These are phyloP conservation scores for Cyphellophora europaea DNA, from an alignment of 2,329 filamentous ascomycete genomes.

Conservation along the genomic window DNA sequence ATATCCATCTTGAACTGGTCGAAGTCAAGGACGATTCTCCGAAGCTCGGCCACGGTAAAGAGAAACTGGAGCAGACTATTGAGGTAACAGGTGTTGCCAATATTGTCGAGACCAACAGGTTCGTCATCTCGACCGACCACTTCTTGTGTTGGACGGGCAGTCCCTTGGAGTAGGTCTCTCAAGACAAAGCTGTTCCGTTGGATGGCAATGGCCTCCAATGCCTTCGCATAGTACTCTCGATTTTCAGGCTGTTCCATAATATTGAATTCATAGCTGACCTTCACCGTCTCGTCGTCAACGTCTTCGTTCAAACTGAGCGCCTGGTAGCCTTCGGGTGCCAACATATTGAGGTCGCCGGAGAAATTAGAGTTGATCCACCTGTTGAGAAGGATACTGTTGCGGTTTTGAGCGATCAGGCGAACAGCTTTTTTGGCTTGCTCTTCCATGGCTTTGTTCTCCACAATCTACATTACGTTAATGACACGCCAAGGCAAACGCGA, in stretches of 20 bases:
- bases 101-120: conserved; percentile 83
- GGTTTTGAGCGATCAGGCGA: conserved; percentile 47
- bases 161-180: conserved; percentile 13
- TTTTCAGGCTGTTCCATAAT: conserved; percentile 37
- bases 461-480: conserved; percentile 27
- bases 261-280: conserved; percentile 38
- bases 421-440: conserved; percentile 47
- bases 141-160: conserved; percentile 13
- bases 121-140: conserved; percentile 39
- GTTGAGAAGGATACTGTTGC: conserved; percentile 45
- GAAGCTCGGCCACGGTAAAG: conserved; percentile 74
- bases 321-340: conserved; percentile 43
- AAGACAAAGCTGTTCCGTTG: conserved; percentile 29
- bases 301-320: conserved; percentile 44
- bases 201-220: conserved; percentile 38
- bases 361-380: conserved; percentile 46
- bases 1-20: conserved; percentile 61
- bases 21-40: conserved; percentile 70
- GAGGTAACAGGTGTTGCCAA: conserved; percentile 95
- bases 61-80: conserved; percentile 96
- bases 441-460: conserved; percentile 40
- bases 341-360: conserved; percentile 47
- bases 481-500: background rate
- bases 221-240: conserved; percentile 34
- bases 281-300: conserved; percentile 40